Evolutionary conservation across 1,284 basidiomycete species (phyloP).

Genomic region (Taiwanofungus camphoratus): DNA sequence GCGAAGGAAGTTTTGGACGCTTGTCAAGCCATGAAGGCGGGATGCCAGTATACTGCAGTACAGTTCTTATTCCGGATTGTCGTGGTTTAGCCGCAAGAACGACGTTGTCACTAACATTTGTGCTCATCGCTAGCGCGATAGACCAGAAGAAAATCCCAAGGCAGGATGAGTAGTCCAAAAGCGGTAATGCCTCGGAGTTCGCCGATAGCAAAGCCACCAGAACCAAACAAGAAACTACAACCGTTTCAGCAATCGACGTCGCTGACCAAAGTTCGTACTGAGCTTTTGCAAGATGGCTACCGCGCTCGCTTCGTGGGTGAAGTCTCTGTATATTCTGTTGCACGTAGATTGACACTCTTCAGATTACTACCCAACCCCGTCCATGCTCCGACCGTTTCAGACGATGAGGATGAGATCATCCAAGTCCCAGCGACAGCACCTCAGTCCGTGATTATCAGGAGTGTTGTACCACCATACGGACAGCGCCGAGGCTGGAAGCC

Average conservation of each 20-base stretch:
- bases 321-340: neutral
- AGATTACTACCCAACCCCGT: constrained; percentile 68
- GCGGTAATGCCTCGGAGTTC: neutral
- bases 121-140: constrained; percentile 23
- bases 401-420: constrained; percentile 52
- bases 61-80: constrained; percentile 29
- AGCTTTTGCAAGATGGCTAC: constrained; percentile 26
- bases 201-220: neutral
- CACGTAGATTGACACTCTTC: neutral
- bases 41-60: constrained; percentile 42
- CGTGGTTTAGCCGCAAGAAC: constrained; percentile 19
- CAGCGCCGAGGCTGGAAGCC: constrained; percentile 87
- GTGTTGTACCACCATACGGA: constrained; percentile 74
- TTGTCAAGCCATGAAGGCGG: constrained; percentile 70
- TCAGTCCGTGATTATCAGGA: constrained; percentile 44
- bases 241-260: neutral
- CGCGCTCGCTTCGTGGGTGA: constrained; percentile 33
- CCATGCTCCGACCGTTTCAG: constrained; percentile 45
- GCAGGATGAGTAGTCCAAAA: neutral
- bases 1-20: constrained; percentile 77
- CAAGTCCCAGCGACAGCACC: constrained; percentile 30
- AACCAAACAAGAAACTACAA: neutral
- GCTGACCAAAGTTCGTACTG: neutral
- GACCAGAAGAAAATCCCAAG: constrained; percentile 6
- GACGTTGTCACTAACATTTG: constrained; percentile 22